These are phyloP conservation scores for Pseudogymnoascus sp. DNA, from an alignment of 2,329 filamentous ascomycete species.

Conservation along the genomic window DNA sequence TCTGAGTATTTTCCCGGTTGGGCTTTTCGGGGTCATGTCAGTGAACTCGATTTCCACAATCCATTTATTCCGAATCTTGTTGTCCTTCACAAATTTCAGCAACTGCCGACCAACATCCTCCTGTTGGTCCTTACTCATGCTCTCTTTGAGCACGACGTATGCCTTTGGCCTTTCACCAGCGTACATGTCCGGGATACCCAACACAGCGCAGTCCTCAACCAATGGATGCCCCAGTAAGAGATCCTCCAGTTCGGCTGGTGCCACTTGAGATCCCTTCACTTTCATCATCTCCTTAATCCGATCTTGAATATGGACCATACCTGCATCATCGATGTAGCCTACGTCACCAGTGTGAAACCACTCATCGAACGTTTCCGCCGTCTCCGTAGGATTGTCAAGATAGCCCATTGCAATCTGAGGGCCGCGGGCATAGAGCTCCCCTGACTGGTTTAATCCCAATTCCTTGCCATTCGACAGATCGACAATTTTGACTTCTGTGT, in stretches of 20 bases:
- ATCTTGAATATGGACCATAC: slow-evolving; percentile 58
- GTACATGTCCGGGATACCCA: slow-evolving; percentile 42
- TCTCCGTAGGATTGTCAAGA: slow-evolving; percentile 13
- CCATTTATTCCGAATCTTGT: slow-evolving; percentile 54
- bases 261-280: slow-evolving; percentile 33
- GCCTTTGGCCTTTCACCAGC: slow-evolving; percentile 50
- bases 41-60: slow-evolving; percentile 59
- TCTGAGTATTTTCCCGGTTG: slow-evolving; percentile 42
- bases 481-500: slow-evolving; percentile 51
- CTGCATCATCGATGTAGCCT: slow-evolving; percentile 45
- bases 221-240: slow-evolving; percentile 22
- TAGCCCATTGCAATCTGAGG: slow-evolving; percentile 19
- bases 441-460: slow-evolving; percentile 41
- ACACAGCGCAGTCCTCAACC: slow-evolving; percentile 49
- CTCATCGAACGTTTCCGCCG: slow-evolving; percentile 10
- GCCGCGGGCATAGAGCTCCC: slow-evolving; percentile 44
- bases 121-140: too few species aligned
- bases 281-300: slow-evolving; percentile 53
- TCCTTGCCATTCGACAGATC: slow-evolving; percentile 44
- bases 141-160: slow-evolving; percentile 42
- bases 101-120: slow-evolving; percentile 36
- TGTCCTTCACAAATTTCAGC: slow-evolving; percentile 46
- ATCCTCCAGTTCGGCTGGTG: slow-evolving; percentile 33
- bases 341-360: slow-evolving; percentile 66
- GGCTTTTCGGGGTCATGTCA: slow-evolving; percentile 59